Percentiles rank a stretch among this genome's conserved stretches.
These are phyloP conservation scores for Russula earlei DNA, from an alignment of 768 basidiomycete species.

Conservation along the genomic window DNA sequence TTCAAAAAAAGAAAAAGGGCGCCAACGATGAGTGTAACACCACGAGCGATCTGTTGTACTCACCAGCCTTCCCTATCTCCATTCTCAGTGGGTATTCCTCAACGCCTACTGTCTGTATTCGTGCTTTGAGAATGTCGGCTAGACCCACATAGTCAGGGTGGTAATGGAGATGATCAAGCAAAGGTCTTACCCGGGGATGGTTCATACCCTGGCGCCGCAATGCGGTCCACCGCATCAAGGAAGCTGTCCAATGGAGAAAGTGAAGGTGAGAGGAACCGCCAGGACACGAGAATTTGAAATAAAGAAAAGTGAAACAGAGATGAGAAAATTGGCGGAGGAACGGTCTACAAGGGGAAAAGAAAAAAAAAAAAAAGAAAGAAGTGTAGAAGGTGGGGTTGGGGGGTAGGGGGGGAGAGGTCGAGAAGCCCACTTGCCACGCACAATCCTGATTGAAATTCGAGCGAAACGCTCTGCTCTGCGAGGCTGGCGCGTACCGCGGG, in stretches of 20 bases:
- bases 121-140: slow-evolving; percentile 58
- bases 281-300: neutral
- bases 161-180: neutral
- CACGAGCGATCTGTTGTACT: slow-evolving; percentile 4
- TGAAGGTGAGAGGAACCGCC: neutral
- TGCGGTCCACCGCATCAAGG: slow-evolving; percentile 43
- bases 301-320: neutral
- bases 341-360: neutral
- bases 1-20: neutral
- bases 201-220: slow-evolving; percentile 41
- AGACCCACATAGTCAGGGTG: neutral
- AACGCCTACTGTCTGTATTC: slow-evolving; percentile 54
- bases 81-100: slow-evolving; percentile 51
- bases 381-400: too few species aligned
- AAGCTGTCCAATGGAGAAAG: slow-evolving; percentile 34
- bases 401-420: neutral
- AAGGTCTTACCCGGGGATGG: slow-evolving; percentile 40
- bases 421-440: slow-evolving; percentile 28
- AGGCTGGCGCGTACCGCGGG: slow-evolving; percentile 36
- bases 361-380: neutral
- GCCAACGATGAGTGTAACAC: neutral
- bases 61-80: slow-evolving; percentile 31
- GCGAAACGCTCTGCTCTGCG: slow-evolving; percentile 33
- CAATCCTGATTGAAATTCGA: slow-evolving; percentile 56
- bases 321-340: too few species aligned